Percentiles rank a stretch among this genome's conserved stretches.
phyloP scores from a whole-genome alignment of 306 rosid species.

The Corylus americana region DNA sequence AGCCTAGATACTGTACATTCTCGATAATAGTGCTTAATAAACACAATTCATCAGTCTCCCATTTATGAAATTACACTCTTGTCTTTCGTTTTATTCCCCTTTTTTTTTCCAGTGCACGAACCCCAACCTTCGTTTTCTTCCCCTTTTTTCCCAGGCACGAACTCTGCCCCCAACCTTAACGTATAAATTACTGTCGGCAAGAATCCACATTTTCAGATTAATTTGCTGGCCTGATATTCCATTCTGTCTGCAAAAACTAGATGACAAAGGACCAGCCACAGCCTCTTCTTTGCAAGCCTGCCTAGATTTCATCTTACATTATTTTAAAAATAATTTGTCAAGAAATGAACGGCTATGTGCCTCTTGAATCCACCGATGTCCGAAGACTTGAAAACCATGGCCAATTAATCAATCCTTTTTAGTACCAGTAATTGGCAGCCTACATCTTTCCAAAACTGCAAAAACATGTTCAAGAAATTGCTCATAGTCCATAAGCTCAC shows the following conservation, averaged over 20 bases:
- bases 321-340: too few species aligned
- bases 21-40: too few species aligned
- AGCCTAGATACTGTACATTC: too few species aligned
- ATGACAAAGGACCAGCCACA: background rate
- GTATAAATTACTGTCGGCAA: background rate
- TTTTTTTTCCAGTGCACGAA: too few species aligned
- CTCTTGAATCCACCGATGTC: constrained; percentile 15
- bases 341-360: background rate
- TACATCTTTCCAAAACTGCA: background rate
- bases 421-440: background rate
- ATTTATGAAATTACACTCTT: too few species aligned
- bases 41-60: too few species aligned
- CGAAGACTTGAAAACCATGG: background rate
- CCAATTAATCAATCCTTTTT: background rate
- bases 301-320: background rate
- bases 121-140: too few species aligned
- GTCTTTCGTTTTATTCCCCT: too few species aligned
- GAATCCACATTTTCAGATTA: background rate
- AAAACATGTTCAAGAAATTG: constrained; percentile 26
- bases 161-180: too few species aligned
- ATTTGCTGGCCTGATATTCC: background rate
- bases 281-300: background rate
- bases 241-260: background rate
- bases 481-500: constrained; percentile 12
- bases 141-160: too few species aligned